phyloP scores from a whole-genome alignment of 2,329 filamentous ascomycete species.

The Fusarium sororula region DNA sequence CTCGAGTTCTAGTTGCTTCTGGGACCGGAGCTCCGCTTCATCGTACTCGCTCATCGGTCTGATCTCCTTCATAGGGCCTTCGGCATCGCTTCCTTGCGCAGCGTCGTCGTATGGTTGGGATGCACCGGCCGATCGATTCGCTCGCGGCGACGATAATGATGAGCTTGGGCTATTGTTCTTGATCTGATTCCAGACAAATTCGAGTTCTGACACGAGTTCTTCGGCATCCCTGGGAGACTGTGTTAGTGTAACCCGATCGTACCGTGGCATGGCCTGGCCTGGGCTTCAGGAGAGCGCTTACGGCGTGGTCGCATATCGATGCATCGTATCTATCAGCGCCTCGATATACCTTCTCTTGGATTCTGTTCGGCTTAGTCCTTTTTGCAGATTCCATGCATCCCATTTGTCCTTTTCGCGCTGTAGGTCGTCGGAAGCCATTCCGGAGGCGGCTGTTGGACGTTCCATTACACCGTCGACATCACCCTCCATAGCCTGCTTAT shows the following conservation, averaged over 20 bases:
- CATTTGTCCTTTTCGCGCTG: slow-evolving; percentile 74
- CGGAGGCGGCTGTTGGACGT: slow-evolving; percentile 67
- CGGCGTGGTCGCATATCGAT: slow-evolving; percentile 89
- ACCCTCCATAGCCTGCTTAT: slow-evolving; percentile 99
- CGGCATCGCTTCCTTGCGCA: slow-evolving; percentile 58
- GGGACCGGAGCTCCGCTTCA: slow-evolving; percentile 67
- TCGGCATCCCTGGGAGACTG: slow-evolving; percentile 70
- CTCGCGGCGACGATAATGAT: slow-evolving; percentile 64
- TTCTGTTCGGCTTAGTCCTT: slow-evolving; percentile 84
- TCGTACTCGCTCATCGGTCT: slow-evolving; percentile 89
- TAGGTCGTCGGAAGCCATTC: slow-evolving; percentile 62
- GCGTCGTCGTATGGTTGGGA: slow-evolving; percentile 58
- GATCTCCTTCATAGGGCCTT: slow-evolving; percentile 73
- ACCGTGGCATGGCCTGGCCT: background rate
- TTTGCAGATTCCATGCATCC: slow-evolving; percentile 95
- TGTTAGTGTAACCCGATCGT: slow-evolving; percentile 29
- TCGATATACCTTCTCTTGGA: slow-evolving; percentile 95
- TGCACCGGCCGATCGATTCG: slow-evolving; percentile 45
- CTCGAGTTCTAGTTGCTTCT: slow-evolving; percentile 57
- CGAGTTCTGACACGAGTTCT: slow-evolving; percentile 91
- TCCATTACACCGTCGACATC: slow-evolving; percentile 96
- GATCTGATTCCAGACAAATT: slow-evolving; percentile 99
- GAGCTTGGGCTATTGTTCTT: slow-evolving; percentile 82
- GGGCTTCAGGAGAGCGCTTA: slow-evolving; percentile 51
- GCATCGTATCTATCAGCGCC: slow-evolving; percentile 95